Percentiles rank a stretch among this genome's conserved stretches.
These are phyloP conservation scores for Microcera coccophila DNA, from an alignment of 2,329 filamentous ascomycete genomes.

Conservation along the genomic window DNA sequence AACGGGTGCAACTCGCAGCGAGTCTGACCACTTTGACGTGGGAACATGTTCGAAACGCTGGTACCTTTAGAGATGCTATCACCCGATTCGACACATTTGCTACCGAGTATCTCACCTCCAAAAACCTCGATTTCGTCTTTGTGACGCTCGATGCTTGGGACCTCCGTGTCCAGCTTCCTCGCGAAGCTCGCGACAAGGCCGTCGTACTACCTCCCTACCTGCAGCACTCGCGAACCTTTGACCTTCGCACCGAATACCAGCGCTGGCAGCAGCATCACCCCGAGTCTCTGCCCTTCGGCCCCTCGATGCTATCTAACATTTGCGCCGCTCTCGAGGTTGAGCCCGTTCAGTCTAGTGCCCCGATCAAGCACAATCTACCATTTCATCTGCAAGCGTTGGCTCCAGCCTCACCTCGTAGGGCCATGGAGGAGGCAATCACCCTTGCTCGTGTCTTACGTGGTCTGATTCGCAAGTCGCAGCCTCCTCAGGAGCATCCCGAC, in stretches of 20 bases:
- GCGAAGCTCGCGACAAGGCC: conserved; percentile 96
- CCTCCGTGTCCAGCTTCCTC: conserved; percentile 91
- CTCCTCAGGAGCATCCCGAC: conserved; percentile 87
- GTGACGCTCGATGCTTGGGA: conserved; percentile 99
- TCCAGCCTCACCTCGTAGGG: conserved; percentile 88
- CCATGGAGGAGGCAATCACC: conserved; percentile 96
- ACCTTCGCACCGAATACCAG: conserved; percentile 95
- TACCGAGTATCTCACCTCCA: conserved; percentile 81
- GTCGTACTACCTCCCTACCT: conserved; percentile 95
- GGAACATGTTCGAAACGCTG: conserved; percentile 97
- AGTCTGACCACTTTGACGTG: conserved; percentile 96
- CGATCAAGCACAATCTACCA: conserved; percentile 97
- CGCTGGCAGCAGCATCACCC: conserved; percentile 98
- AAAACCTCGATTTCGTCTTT: conserved; percentile 96
- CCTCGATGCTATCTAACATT: conserved; percentile 93
- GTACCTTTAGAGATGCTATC: conserved; percentile 94
- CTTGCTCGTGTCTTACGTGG: conserved; percentile 88
- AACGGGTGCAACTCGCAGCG: conserved; percentile 50
- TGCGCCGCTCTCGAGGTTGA: conserved; percentile 97
- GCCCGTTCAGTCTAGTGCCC: conserved; percentile 92
- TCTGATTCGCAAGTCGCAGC: conserved; percentile 93
- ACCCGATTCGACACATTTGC: conserved; percentile 92
- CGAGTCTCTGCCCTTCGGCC: conserved; percentile 93
- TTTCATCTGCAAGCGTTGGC: conserved; percentile 96
- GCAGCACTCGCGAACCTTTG: conserved; percentile 96